Conservation (phyloP, 2,329 filamentous ascomycete genomes). For the Amauroascus verrucosus region DNA sequence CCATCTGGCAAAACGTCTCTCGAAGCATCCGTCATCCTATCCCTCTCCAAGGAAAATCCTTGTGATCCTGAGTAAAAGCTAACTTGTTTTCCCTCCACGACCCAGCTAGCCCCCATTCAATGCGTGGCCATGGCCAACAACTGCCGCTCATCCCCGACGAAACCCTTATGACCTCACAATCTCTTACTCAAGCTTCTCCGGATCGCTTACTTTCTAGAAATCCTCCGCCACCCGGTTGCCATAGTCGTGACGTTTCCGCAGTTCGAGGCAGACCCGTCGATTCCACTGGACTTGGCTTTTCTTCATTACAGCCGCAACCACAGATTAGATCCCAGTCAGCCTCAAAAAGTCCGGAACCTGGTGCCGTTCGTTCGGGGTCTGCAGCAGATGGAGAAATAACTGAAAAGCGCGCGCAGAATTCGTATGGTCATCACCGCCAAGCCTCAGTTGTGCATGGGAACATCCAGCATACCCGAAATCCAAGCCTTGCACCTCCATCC, state of each 20-base stretch:
- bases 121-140: slow-evolving; percentile 31
- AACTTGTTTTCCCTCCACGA: background rate
- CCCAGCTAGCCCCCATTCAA: slow-evolving; percentile 30
- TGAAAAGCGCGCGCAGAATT: slow-evolving; percentile 37
- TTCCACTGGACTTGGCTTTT: slow-evolving; percentile 26
- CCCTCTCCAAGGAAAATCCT: background rate
- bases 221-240: slow-evolving; percentile 30
- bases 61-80: slow-evolving; percentile 1
- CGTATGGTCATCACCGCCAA: slow-evolving; percentile 85
- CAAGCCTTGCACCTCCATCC: slow-evolving; percentile 54
- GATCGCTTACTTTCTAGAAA: slow-evolving; percentile 32
- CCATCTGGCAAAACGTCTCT: background rate
- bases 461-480: slow-evolving; percentile 79
- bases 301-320: slow-evolving; percentile 29
- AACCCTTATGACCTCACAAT: slow-evolving; percentile 29
- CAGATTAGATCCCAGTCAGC: slow-evolving; percentile 33
- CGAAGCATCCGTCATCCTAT: background rate
- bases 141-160: slow-evolving; percentile 36
- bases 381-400: slow-evolving; percentile 29
- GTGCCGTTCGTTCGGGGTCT: slow-evolving; percentile 25
- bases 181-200: slow-evolving; percentile 29
- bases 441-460: slow-evolving; percentile 91
- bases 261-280: slow-evolving; percentile 35
- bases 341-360: slow-evolving; percentile 35
- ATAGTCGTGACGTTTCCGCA: slow-evolving; percentile 37